These are phyloP conservation scores for Lactarius akahatsu DNA, from an alignment of 768 basidiomycete genomes.

Conservation along the genomic window DNA sequence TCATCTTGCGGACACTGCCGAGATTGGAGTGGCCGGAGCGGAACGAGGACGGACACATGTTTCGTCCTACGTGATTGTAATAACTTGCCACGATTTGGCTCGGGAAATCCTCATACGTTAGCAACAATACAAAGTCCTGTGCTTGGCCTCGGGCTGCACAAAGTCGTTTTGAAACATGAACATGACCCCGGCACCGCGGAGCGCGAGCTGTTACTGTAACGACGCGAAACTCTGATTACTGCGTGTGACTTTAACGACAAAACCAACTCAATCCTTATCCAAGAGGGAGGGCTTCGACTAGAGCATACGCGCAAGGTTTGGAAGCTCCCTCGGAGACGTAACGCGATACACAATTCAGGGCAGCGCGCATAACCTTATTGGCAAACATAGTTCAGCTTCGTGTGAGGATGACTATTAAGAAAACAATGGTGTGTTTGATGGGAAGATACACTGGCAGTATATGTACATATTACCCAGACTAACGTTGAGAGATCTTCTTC, in stretches of 20 bases:
- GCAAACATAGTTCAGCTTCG: conserved; percentile 6
- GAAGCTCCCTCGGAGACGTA: neutral
- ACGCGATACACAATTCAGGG: neutral
- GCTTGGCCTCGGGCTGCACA: neutral
- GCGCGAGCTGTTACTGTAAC: conserved; percentile 2
- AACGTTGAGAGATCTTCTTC: conserved; percentile 23
- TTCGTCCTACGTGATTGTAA: neutral
- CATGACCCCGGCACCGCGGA: neutral
- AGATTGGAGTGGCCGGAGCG: neutral
- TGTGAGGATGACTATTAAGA: neutral
- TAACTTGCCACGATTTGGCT: neutral
- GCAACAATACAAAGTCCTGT: neutral
- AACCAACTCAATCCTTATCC: neutral
- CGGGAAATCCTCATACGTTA: neutral
- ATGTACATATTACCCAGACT: neutral
- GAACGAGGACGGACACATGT: neutral
- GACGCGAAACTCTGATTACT: neutral
- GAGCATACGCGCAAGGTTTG: neutral
- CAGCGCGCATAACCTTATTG: neutral
- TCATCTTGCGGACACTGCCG: conserved; percentile 15
- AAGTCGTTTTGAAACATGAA: conserved; percentile 1
- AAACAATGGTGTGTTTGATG: conserved; percentile 3
- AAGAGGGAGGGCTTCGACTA: neutral
- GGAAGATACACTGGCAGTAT: conserved; percentile 5
- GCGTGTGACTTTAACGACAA: neutral